phyloP scores from a whole-genome alignment of 345 rosid genomes.

The Eucalyptus curtisii region DNA sequence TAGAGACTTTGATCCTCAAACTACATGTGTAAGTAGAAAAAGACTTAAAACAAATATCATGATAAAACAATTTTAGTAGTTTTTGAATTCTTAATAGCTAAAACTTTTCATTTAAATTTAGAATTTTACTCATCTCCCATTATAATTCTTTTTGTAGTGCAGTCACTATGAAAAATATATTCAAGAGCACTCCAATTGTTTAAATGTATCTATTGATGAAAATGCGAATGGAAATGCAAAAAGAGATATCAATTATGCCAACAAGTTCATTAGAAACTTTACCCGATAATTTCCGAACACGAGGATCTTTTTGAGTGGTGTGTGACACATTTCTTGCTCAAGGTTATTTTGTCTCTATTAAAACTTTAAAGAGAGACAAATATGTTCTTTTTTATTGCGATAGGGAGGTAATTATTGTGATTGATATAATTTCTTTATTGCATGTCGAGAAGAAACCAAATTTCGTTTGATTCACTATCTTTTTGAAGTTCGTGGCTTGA shows the following conservation, averaged over 20 bases:
- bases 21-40: not conserved
- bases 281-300: no score
- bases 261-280: not conserved
- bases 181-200: not conserved
- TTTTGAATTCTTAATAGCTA: not conserved
- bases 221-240: not conserved
- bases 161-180: not conserved
- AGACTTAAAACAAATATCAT: not conserved
- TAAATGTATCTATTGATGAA: not conserved
- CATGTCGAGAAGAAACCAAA: not conserved
- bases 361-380: not conserved
- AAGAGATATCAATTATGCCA: not conserved
- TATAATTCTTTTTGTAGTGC: not conserved
- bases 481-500: not conserved
- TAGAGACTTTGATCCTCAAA: not conserved
- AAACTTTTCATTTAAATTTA: not conserved
- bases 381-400: not conserved
- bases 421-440: not conserved
- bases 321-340: not conserved
- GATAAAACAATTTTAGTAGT: not conserved
- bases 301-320: not conserved
- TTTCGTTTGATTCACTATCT: not conserved
- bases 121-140: not conserved
- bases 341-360: not conserved
- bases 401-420: no score